Percentiles rank a stretch among this genome's conserved stretches.
These are phyloP conservation scores for Colletotrichum sojae DNA, from an alignment of 2,329 filamentous ascomycete species.

Conservation along the genomic window DNA sequence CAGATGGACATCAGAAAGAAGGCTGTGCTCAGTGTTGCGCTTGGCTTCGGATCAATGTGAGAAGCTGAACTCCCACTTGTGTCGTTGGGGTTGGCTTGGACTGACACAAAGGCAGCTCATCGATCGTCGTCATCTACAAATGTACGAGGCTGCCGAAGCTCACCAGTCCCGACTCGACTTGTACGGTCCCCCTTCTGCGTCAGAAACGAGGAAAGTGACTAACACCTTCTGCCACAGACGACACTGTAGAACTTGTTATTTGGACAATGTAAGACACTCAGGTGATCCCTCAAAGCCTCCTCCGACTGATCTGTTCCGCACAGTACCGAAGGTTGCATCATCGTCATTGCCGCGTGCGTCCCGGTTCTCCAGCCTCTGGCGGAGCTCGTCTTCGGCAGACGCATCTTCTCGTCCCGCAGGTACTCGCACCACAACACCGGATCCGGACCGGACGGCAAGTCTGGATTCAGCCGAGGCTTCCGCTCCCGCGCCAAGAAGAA, in stretches of 20 bases:
- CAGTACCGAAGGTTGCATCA: slow-evolving; percentile 51
- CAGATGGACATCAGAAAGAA: slow-evolving; percentile 58
- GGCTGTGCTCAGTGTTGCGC: slow-evolving; percentile 52
- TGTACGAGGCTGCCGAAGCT: slow-evolving; percentile 52
- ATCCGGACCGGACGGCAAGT: neutral
- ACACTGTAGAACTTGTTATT: slow-evolving; percentile 58
- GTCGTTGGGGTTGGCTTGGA: neutral
- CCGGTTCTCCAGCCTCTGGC: slow-evolving; percentile 51
- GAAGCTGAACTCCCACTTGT: slow-evolving; percentile 17
- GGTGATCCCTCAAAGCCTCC: accelerated
- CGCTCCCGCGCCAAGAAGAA: neutral
- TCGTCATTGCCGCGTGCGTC: slow-evolving; percentile 53
- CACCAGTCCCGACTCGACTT: slow-evolving; percentile 45
- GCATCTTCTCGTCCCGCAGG: slow-evolving; percentile 26
- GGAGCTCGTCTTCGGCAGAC: slow-evolving; percentile 24
- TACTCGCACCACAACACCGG: neutral
- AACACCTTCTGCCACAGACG: slow-evolving; percentile 41
- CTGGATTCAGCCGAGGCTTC: neutral
- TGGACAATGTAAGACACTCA: slow-evolving; percentile 58
- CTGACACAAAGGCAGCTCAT: slow-evolving; percentile 40
- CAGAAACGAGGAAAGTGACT: neutral
- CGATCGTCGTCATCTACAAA: slow-evolving; percentile 50
- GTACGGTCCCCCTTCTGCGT: slow-evolving; percentile 6
- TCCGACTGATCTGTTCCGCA: neutral
- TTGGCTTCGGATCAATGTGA: slow-evolving; percentile 57